Evolutionary conservation across 2,329 filamentous ascomycete species (phyloP), one percentile per base, ranked within the genome.

Genomic region (Monosporascus sp.): DNA sequence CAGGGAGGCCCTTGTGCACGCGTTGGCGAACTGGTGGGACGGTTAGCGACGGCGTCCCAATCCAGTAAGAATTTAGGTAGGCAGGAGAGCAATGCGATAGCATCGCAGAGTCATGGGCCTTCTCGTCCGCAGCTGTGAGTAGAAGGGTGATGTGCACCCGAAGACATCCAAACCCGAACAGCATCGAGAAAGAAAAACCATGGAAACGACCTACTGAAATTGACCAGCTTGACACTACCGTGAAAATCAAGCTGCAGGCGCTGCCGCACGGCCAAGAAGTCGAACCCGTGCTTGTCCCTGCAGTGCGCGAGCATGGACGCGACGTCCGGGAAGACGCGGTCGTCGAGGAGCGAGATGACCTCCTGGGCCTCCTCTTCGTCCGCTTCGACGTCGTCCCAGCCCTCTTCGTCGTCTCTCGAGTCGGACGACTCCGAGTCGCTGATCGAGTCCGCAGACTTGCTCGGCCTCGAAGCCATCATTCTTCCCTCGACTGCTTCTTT

Each of bases 171-270:
- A 44, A 52, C 17, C 3, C 17, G 42, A 9, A 46, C 24, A 6
- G n/a, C 49, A 47, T 22, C 4, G 22, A 34, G 8, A 5, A 24
- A 34, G 9, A 36, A 36, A 42, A 47, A 50, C 8, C 8, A 51
- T 25, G 15, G 48, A 42, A 44, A 24, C 11, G 38, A 63, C 66
- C 34, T 55, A 79, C 76, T 70, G 62, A 83, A 90, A 67, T 92
- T 92, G 66, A 91, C 83, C 36, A 92, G 74, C 69, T 85, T 90
- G 62, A 92, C 82, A 54, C 79, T 82, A 27, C 83, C 87, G 54
- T 90, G 79, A 60, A 91, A 90, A 63, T 92, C 88, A 45, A 91
- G 75, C 22, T 73, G 77, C 65, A 83, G 68, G 22, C 70, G 72
- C 53, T 82, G 80, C 53, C 83, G 75, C 36, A 82, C 73, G 50